These are phyloP conservation scores for Nymphaea colorata DNA, from an alignment of 164 flowering plant species.

Conservation along the genomic window DNA sequence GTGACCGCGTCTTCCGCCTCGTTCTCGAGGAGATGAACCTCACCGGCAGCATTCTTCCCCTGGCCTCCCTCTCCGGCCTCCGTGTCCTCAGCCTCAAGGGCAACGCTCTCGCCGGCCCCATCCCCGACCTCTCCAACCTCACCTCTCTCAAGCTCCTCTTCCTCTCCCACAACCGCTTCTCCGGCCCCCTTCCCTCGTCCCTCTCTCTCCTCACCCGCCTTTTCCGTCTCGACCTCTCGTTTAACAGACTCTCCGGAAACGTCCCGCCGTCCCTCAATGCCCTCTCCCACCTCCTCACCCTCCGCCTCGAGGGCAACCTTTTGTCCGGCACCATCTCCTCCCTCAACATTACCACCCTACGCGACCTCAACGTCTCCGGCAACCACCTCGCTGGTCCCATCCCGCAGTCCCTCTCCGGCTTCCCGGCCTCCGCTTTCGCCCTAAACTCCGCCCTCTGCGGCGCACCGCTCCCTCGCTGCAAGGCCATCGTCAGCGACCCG, in stretches of 20 bases:
- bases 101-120: constrained; percentile 38
- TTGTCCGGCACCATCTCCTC: constrained; percentile 44
- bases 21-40: constrained; percentile 60
- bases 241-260: constrained; percentile 49
- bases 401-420: constrained; percentile 44
- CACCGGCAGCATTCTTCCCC: constrained; percentile 21
- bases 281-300: constrained; percentile 49
- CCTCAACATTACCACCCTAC: constrained; percentile 30
- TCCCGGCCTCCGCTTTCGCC: constrained; percentile 43
- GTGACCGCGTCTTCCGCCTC: constrained; percentile 46
- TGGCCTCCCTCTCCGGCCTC: constrained; percentile 40
- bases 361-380: constrained; percentile 63
- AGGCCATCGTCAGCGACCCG: constrained; percentile 20
- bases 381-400: constrained; percentile 53
- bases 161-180: constrained; percentile 46
- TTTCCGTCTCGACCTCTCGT: constrained; percentile 70
- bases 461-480: constrained; percentile 39
- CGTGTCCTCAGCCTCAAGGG: constrained; percentile 54
- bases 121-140: constrained; percentile 58
- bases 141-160: constrained; percentile 52
- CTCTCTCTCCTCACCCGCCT: constrained; percentile 31
- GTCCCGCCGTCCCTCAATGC: constrained; percentile 33
- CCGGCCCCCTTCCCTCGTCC: constrained; percentile 50
- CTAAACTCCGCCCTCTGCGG: constrained; percentile 52
- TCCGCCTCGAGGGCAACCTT: constrained; percentile 55